Conservation (phyloP, 2,329 filamentous ascomycete genomes). For the Zymoseptoria brevis region DNA sequence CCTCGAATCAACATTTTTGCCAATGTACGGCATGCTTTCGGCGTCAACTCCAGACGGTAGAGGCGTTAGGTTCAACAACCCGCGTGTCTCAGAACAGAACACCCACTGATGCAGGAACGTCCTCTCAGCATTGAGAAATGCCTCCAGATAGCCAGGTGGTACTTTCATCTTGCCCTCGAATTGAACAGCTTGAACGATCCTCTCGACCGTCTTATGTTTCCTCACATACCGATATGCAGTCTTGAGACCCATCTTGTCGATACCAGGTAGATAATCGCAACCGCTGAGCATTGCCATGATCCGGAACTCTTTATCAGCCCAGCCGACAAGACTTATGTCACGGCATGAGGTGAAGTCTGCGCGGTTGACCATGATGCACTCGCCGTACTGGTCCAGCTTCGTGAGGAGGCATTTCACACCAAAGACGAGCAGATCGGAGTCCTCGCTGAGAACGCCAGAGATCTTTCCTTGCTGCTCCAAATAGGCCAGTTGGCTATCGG, state of each 20-base stretch:
- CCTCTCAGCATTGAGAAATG: slow-evolving; percentile 78
- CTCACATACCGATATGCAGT: slow-evolving; percentile 85
- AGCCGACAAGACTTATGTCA: slow-evolving; percentile 81
- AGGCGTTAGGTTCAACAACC: slow-evolving; percentile 67
- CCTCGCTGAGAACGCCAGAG: slow-evolving; percentile 84
- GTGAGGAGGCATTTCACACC: slow-evolving; percentile 84
- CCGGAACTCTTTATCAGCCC: slow-evolving; percentile 85
- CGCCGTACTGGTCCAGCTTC: slow-evolving; percentile 88
- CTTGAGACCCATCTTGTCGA: slow-evolving; percentile 81
- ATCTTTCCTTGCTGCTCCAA: slow-evolving; percentile 79
- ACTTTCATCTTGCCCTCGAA: slow-evolving; percentile 82
- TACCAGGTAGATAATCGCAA: slow-evolving; percentile 86
- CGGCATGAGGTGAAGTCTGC: slow-evolving; percentile 81
- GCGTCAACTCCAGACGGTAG: slow-evolving; percentile 55
- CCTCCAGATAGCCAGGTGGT: slow-evolving; percentile 69
- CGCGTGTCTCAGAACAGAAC: slow-evolving; percentile 66
- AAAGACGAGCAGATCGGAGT: slow-evolving; percentile 93
- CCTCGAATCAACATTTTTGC: slow-evolving; percentile 47
- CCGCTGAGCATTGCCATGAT: slow-evolving; percentile 95
- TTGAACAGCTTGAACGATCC: slow-evolving; percentile 70
- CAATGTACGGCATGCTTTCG: slow-evolving; percentile 73
- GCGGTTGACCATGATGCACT: slow-evolving; percentile 85
- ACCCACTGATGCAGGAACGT: slow-evolving; percentile 95
- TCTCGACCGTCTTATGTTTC: slow-evolving; percentile 81
- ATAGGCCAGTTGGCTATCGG: slow-evolving; percentile 93